Conservation (phyloP, 2,329 filamentous ascomycete species). For the Phyllosticta citrichinensis region DNA sequence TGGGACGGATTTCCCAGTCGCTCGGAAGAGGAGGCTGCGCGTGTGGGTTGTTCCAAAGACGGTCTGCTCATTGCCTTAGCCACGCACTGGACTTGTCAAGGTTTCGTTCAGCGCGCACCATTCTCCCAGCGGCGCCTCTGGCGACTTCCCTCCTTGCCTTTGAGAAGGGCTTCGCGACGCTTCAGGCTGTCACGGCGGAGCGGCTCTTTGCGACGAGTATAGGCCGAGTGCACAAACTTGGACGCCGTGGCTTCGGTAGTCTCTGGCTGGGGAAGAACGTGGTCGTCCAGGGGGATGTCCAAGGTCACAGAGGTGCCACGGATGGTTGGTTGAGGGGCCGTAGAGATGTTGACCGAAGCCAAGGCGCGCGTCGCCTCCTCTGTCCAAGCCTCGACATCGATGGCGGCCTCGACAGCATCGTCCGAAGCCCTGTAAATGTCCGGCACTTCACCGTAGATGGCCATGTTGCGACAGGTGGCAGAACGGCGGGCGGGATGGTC, state of each 20-base stretch:
- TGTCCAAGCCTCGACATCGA: conserved; percentile 40
- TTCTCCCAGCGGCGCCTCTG: conserved; percentile 92
- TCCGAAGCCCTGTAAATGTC: neutral
- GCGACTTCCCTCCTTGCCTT: conserved; percentile 83
- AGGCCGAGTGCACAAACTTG: conserved; percentile 35
- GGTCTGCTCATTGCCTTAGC: conserved; percentile 47
- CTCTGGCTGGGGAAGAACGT: conserved; percentile 24
- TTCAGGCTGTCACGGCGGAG: conserved; percentile 52
- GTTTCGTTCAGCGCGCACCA: conserved; percentile 40
- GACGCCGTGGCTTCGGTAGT: conserved; percentile 28
- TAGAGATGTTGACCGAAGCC: conserved; percentile 29
- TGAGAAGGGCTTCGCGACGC: conserved; percentile 64
- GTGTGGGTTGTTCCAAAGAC: conserved; percentile 76
- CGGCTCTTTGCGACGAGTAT: conserved; percentile 44
- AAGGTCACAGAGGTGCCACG: conserved; percentile 54
- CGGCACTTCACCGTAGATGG: neutral
- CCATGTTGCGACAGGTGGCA: neutral
- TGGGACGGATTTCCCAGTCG: conserved; percentile 77
- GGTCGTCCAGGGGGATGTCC: conserved; percentile 65
- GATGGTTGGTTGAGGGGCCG: conserved; percentile 16
- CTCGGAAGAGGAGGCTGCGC: conserved; percentile 68
- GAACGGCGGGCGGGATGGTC: neutral
- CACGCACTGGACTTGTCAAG: neutral
- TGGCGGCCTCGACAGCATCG: conserved; percentile 13
- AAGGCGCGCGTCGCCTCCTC: conserved; percentile 36